A percentile compares a stretch with the other conserved stretches of the same genome.
Evolutionary conservation across 345 rosid genomes (phyloP).

Genomic region (Eucalyptus guilfoylei): DNA sequence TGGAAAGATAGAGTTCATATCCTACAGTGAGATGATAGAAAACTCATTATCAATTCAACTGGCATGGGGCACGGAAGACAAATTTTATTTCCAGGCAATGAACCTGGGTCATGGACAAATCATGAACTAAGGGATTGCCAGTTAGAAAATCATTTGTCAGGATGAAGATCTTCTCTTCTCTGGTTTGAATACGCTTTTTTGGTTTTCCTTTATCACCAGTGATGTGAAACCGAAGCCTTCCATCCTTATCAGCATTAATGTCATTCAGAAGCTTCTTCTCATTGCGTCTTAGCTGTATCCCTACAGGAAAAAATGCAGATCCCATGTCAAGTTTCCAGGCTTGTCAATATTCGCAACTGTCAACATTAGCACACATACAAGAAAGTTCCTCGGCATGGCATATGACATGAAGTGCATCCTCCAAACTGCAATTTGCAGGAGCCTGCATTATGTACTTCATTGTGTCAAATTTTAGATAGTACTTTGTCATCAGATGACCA

Average conservation of each 20-base stretch:
- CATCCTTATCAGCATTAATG: conserved; percentile 70
- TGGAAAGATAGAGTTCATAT: conserved; percentile 69
- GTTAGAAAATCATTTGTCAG: conserved; percentile 89
- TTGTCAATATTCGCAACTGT: background rate
- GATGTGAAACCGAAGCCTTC: conserved; percentile 80
- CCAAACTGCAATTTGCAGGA: conserved; percentile 58
- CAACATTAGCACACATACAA: conserved; percentile 35
- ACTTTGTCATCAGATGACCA: conserved; percentile 94
- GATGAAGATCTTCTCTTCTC: conserved; percentile 90
- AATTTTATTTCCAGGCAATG: background rate
- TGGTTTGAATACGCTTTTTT: conserved; percentile 84
- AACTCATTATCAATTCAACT: background rate
- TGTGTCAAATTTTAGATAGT: conserved; percentile 77
- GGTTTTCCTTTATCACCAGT: conserved; percentile 72
- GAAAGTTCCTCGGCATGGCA: conserved; percentile 90
- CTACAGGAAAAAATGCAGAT: conserved; percentile 21
- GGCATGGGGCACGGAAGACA: background rate
- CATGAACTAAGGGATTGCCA: conserved; percentile 87
- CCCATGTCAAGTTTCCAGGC: background rate
- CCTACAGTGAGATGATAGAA: conserved; percentile 31
- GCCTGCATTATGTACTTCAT: conserved; percentile 86
- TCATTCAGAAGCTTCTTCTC: conserved; percentile 94
- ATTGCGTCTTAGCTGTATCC: conserved; percentile 98
- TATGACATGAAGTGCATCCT: conserved; percentile 61
- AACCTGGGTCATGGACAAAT: conserved; percentile 91